Conservation (phyloP, 306 rosid genomes). For the Inga leiocalycina region DNA sequence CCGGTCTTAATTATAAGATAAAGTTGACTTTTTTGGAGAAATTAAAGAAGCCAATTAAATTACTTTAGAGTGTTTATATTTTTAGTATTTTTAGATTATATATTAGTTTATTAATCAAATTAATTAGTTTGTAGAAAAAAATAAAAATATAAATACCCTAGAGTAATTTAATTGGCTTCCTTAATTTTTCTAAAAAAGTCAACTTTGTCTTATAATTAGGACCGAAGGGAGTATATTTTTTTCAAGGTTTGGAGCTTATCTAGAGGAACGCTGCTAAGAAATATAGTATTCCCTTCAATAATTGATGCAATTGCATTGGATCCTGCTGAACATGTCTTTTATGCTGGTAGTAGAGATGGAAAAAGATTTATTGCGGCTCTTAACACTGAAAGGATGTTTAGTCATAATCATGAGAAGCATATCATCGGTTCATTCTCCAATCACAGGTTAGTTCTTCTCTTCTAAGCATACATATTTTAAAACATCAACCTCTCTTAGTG, state of each 20-base stretch:
- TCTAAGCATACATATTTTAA: slow-evolving; percentile 7
- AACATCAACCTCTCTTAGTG: background rate
- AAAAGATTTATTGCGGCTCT: slow-evolving; percentile 70
- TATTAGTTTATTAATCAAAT: no score
- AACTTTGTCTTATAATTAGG: no score
- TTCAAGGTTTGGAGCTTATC: slow-evolving; percentile 86
- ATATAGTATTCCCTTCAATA: slow-evolving; percentile 61
- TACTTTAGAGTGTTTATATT: no score
- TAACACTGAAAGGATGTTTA: slow-evolving; percentile 48
- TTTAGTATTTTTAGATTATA: no score
- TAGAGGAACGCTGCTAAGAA: slow-evolving; percentile 63
- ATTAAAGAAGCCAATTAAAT: no score
- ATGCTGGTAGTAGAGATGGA: slow-evolving; percentile 80
- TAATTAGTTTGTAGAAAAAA: no score
- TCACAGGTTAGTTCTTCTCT: slow-evolving; percentile 61
- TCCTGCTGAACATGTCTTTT: slow-evolving; percentile 74
- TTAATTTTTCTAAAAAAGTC: no score
- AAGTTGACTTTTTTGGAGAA: no score
- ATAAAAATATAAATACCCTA: no score
- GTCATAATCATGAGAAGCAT: slow-evolving; percentile 57
- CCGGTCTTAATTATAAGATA: no score
- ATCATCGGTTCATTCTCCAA: slow-evolving; percentile 63
- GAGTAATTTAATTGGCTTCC: no score
- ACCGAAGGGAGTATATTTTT: no score
- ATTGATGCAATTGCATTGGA: slow-evolving; percentile 73